A percentile compares a stretch with the other conserved stretches of the same genome.
Evolutionary conservation across 1,284 basidiomycete genomes (phyloP).

Genomic region (Heterobasidion irregulare): DNA sequence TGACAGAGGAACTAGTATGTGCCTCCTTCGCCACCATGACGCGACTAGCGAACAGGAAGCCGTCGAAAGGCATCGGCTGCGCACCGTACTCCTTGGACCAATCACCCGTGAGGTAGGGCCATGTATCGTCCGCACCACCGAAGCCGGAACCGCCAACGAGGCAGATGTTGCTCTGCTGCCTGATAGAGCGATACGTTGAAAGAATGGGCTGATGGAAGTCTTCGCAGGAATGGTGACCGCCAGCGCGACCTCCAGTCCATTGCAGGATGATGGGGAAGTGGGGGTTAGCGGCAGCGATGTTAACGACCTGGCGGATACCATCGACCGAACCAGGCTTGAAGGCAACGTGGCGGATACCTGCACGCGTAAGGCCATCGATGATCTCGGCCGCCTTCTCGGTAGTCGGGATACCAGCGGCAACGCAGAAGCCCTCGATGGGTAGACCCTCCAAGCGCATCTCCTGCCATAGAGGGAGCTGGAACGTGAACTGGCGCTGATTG

Average conservation of each 20-base stretch:
- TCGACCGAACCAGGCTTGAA: slow-evolving; percentile 98
- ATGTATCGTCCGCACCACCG: slow-evolving; percentile 91
- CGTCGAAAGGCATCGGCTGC: slow-evolving; percentile 99
- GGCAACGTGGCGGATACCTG: slow-evolving; percentile 88
- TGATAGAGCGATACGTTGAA: slow-evolving; percentile 84
- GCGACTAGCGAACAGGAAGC: slow-evolving; percentile 91
- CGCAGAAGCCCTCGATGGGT: slow-evolving; percentile 96
- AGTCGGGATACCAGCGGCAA: slow-evolving; percentile 91
- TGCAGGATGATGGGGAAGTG: slow-evolving; percentile 98
- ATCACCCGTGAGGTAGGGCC: slow-evolving; percentile 95
- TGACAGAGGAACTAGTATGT: slow-evolving; percentile 89
- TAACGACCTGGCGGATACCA: slow-evolving; percentile 94
- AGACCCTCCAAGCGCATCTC: slow-evolving; percentile 94
- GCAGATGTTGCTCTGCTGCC: slow-evolving; percentile 82
- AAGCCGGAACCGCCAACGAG: slow-evolving; percentile 97
- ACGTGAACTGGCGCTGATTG: slow-evolving; percentile 94
- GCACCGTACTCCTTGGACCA: slow-evolving; percentile 84
- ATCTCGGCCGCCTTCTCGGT: slow-evolving; percentile 94
- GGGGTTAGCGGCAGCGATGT: slow-evolving; percentile 91
- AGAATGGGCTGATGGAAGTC: slow-evolving; percentile 98
- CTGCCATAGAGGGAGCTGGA: slow-evolving; percentile 97
- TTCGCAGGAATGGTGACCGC: slow-evolving; percentile 97
- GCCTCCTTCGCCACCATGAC: slow-evolving; percentile 99
- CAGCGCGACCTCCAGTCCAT: slow-evolving; percentile 99
- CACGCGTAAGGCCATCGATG: slow-evolving; percentile 68